Evolutionary conservation across 1,284 basidiomycete genomes (phyloP), one percentile per base, ranked within the genome.

Genomic region (Rhodotorula sp.): DNA sequence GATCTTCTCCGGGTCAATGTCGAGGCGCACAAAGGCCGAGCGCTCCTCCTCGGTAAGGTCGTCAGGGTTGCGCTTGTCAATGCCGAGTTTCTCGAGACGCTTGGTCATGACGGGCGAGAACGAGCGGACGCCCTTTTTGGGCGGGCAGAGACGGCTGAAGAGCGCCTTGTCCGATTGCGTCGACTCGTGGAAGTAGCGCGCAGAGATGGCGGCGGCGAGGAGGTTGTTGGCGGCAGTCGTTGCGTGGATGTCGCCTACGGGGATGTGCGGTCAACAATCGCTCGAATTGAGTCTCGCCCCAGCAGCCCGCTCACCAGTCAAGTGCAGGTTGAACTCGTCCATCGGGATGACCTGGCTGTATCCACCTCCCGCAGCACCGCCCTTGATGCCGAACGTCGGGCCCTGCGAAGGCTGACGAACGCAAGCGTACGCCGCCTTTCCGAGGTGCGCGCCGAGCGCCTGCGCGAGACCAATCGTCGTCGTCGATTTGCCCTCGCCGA

Each of bases 371-470:
- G 95, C 95, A 46, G 95, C 96, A 78, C 96, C 96, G 77, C 95
- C 95, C 83, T 99, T 99, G 85, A 99, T 97, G 79, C 96, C 95
- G 79, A 99, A 99, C 0, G 95, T 99, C 39, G 95, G 95, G 24
- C 96, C 95, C 81, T 99, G 95, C 81, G 92, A 95, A 3, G 95
- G 95, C 80, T 99, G 96, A 70, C 95, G 90, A n/a, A 99, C 94
- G 81, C 94, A 97, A 62, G 96, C 96, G 81, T 98, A 99, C 17
- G 93, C 87, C 24, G 91, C 89, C 74, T 95, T 92, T 72, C 89
- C 88, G 48, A 99, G 86, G 80, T 97, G 94, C 59, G 94, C 95
- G 68, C 94, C 94, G 71, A 99, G 86, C 36, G 95, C 95, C 81
- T 99, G 95, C 9, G 93, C 93, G 66, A 99, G 86, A 79, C 95